These are phyloP conservation scores for Vitis amurensis DNA, from an alignment of 164 flowering plant genomes.

Conservation along the genomic window DNA sequence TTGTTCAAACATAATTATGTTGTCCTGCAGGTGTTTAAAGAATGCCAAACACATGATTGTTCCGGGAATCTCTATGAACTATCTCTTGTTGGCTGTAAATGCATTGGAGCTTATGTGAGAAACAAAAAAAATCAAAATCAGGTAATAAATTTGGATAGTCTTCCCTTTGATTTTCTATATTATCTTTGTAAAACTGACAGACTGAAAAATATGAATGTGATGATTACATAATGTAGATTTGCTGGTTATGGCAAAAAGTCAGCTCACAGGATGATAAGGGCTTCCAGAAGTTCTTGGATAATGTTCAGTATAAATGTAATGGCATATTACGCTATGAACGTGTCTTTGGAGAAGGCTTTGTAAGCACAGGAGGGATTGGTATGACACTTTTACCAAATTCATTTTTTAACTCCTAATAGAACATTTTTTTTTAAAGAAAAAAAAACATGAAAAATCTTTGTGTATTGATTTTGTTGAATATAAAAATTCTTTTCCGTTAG, in stretches of 20 bases:
- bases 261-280: conserved; percentile 66
- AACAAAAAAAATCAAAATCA: conserved; percentile 95
- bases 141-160: conserved; percentile 30
- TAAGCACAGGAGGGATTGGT: conserved; percentile 97
- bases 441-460: no score
- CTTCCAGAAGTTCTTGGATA: conserved; percentile 89
- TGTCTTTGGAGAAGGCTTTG: conserved; percentile 89
- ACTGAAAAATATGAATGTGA: not conserved
- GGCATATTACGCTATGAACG: conserved; percentile 95
- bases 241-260: conserved; percentile 94
- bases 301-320: conserved; percentile 73
- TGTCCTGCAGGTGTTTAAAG: conserved; percentile 72
- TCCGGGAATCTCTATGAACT: conserved; percentile 79
- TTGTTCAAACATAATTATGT: not conserved
- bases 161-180: not conserved
- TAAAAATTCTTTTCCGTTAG: no score
- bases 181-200: not conserved
- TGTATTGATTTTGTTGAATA: no score
- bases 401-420: not conserved
- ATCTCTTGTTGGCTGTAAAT: conserved; percentile 73
- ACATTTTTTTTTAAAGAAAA: not conserved
- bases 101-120: conserved; percentile 89
- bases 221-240: conserved; percentile 59
- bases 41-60: conserved; percentile 49
- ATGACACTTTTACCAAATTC: conserved; percentile 7